Evolutionary conservation across 768 basidiomycete genomes (phyloP), one percentile per base, ranked within the genome.

Genomic region (Boletellus ananas): DNA sequence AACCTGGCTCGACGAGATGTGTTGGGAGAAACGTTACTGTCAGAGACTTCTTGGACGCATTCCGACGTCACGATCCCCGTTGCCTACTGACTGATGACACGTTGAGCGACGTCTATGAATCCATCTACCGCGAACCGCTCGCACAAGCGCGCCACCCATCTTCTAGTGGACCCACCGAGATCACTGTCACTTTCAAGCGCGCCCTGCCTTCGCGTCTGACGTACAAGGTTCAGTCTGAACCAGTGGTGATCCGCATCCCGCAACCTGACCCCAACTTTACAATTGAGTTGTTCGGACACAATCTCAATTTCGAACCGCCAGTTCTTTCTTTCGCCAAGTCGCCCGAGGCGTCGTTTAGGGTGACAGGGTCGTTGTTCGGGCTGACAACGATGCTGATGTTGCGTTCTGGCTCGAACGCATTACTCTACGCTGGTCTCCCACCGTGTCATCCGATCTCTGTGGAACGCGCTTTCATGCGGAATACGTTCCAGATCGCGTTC

Each of bases 401-500:
- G 65, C 82, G 93, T 41, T 79, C 84, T 39, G 94, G 96, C 1
- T 75, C 81, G 18, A 92, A 92, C 66, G 91, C 94, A 3, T 76
- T 86, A 39, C 75, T 81, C 48, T 98, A 97, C 65, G 72, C 83
- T 2, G 87, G 89, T 25, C 73, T 98, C 29, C 88, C 93, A 14
- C 73, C 87, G 47, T 91, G 85, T 64, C 85, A 80, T 58, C 75
- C 83, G 6, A 74, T 98, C 59, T 75, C 79, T 18, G 84, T 95
- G 52, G 93, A 95, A 63, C 85, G 93, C 17, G 85, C 91, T 0
- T 97, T 97, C 72, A 97, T 97, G 95, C 82, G 85, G 51, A 89
- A 97, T 64, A 96, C 94, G 0, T 94, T 98, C 77, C 91, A 96
- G 66, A 70, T 97, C 31, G 85, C 92, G 2, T 97, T 98, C 72